phyloP scores from a whole-genome alignment of 2,329 filamentous ascomycete species.

The Neoarthrinium moseri region DNA sequence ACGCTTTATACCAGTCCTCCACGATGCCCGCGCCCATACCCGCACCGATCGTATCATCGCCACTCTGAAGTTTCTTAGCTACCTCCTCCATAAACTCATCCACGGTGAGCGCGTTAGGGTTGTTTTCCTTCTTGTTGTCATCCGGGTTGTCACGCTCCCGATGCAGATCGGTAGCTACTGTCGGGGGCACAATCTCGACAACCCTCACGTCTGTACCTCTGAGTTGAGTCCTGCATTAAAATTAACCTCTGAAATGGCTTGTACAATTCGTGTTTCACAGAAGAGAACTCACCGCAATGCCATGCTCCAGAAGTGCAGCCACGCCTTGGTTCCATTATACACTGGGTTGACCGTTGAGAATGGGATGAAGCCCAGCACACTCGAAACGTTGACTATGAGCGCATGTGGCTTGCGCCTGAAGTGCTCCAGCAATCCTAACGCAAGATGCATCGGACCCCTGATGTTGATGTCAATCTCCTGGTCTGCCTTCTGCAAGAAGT shows the following conservation, averaged over 20 bases:
- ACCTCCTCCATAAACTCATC: constrained; percentile 55
- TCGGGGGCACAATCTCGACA: constrained; percentile 55
- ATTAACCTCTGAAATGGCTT: not conserved
- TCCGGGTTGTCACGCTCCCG: constrained; percentile 54
- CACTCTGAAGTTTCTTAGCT: constrained; percentile 40
- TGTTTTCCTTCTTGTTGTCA: constrained; percentile 59
- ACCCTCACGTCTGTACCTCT: constrained; percentile 41
- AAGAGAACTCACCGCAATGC: constrained; percentile 37
- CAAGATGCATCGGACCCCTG: constrained; percentile 55
- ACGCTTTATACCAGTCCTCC: constrained; percentile 40
- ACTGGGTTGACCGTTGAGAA: constrained; percentile 54
- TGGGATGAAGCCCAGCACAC: constrained; percentile 51
- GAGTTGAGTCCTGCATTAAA: constrained; percentile 37
- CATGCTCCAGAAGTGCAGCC: constrained; percentile 56
- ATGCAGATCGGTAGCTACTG: constrained; percentile 54
- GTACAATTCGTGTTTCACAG: too few relatives aligned
- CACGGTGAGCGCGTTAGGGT: constrained; percentile 41
- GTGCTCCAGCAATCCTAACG: constrained; percentile 46
- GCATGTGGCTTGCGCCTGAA: constrained; percentile 39
- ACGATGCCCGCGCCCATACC: constrained; percentile 40
- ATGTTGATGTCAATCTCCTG: constrained; percentile 60
- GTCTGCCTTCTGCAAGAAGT: constrained; percentile 50
- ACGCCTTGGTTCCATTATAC: constrained; percentile 60
- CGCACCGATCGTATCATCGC: constrained; percentile 47
- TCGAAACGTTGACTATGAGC: constrained; percentile 53